phyloP scores from a whole-genome alignment of 257 asterid species.

The Parsonsia alboflavescens region DNA sequence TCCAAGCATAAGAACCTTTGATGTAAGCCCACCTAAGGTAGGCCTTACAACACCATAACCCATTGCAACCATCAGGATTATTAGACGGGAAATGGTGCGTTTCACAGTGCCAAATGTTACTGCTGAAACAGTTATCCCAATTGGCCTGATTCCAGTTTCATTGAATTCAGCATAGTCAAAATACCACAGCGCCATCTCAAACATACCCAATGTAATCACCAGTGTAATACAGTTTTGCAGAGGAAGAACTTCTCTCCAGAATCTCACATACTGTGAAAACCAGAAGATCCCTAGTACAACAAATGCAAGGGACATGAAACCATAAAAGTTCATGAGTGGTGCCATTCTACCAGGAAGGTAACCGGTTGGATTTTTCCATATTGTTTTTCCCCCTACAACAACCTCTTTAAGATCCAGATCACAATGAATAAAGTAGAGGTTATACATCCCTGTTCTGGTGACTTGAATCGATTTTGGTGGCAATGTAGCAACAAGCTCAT shows the following conservation, averaged over 20 bases:
- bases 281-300: slow-evolving; percentile 80
- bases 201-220: slow-evolving; percentile 88
- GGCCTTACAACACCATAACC: slow-evolving; percentile 98
- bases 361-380: slow-evolving; percentile 94
- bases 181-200: slow-evolving; percentile 95
- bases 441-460: slow-evolving; percentile 89
- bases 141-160: slow-evolving; percentile 78
- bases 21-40: slow-evolving; percentile 92
- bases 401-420: slow-evolving; percentile 70
- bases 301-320: slow-evolving; percentile 84
- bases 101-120: slow-evolving; percentile 91
- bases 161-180: slow-evolving; percentile 90
- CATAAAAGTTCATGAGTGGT: slow-evolving; percentile 82
- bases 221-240: slow-evolving; percentile 82
- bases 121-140: slow-evolving; percentile 88
- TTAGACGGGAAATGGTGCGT: slow-evolving; percentile 71
- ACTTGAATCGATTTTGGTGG: slow-evolving; percentile 62
- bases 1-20: slow-evolving; percentile 84
- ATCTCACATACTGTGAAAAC: slow-evolving; percentile 89
- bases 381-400: slow-evolving; percentile 67
- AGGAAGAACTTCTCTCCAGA: slow-evolving; percentile 89
- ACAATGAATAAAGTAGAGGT: slow-evolving; percentile 87
- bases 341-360: slow-evolving; percentile 99
- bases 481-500: slow-evolving; percentile 44
- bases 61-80: slow-evolving; percentile 87